Evolutionary conservation across 1,284 basidiomycete genomes (phyloP).

Genomic region (Rhodotorula sp.): DNA sequence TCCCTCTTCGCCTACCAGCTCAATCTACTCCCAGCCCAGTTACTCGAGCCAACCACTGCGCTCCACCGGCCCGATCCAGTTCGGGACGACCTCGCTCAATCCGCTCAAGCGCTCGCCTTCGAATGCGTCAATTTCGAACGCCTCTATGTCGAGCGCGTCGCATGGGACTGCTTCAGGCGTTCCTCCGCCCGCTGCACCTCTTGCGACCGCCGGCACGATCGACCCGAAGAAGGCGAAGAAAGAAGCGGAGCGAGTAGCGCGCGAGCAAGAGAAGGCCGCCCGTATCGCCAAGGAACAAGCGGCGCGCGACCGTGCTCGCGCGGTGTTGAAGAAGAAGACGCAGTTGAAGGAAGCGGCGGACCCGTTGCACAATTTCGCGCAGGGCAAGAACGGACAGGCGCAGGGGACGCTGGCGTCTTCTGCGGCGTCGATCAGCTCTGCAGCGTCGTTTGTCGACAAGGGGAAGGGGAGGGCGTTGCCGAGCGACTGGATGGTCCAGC

Average conservation of each 20-base stretch:
- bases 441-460: constrained; percentile 29
- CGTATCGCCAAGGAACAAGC: constrained; percentile 71
- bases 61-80: not conserved
- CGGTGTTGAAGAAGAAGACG: constrained; percentile 89
- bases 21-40: not conserved
- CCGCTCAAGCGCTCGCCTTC: constrained; percentile 82
- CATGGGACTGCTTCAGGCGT: not conserved
- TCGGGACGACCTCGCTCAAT: constrained; percentile 16
- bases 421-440: not conserved
- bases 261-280: constrained; percentile 82
- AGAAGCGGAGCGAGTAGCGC: constrained; percentile 76
- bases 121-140: constrained; percentile 40
- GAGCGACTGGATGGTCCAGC: constrained; percentile 22
- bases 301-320: constrained; percentile 78
- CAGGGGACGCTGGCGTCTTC: not conserved
- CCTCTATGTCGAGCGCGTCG: constrained; percentile 16
- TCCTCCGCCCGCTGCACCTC: constrained; percentile 50
- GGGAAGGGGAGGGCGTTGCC: constrained; percentile 34
- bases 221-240: constrained; percentile 87
- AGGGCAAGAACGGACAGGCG: not conserved
- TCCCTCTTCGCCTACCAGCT: not conserved
- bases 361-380: constrained; percentile 39
- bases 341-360: constrained; percentile 64
- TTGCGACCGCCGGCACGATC: constrained; percentile 37
- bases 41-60: not conserved